Conservation (phyloP, 1,284 basidiomycete genomes). For the Heterobasidion irregulare region DNA sequence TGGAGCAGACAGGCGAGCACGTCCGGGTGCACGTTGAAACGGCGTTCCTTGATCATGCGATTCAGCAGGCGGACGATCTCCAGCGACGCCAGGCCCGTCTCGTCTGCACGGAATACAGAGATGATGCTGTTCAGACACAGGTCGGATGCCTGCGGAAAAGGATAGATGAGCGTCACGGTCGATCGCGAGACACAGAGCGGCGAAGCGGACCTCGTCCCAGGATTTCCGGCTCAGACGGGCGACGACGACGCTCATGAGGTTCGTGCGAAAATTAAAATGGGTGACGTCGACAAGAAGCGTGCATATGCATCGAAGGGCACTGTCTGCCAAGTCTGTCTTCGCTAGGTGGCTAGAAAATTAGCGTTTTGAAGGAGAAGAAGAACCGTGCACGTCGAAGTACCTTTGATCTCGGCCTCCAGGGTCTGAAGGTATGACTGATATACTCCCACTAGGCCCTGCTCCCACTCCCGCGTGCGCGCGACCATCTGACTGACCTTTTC, state of each 20-base stretch:
- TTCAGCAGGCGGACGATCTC: constrained; percentile 89
- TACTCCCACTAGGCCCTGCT: constrained; percentile 86
- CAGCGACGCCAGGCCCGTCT: constrained; percentile 73
- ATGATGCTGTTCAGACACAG: constrained; percentile 78
- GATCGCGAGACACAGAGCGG: constrained; percentile 5
- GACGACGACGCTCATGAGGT: constrained; percentile 87
- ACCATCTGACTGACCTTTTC: constrained; percentile 97
- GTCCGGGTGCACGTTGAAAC: constrained; percentile 85
- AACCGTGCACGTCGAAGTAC: constrained; percentile 31
- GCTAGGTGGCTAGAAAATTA: constrained; percentile 32
- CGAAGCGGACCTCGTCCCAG: constrained; percentile 71
- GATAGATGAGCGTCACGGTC: constrained; percentile 1
- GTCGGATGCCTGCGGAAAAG: constrained; percentile 54
- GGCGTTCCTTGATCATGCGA: constrained; percentile 93
- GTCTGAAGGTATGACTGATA: constrained; percentile 87
- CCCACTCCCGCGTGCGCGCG: constrained; percentile 86
- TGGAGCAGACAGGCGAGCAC: constrained; percentile 83
- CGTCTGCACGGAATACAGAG: constrained; percentile 75
- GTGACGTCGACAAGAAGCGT: constrained; percentile 77
- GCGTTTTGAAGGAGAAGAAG: constrained; percentile 11
- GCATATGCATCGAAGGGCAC: constrained; percentile 82
- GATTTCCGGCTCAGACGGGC: constrained; percentile 77
- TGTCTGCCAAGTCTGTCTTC: constrained; percentile 62
- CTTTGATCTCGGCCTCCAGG: constrained; percentile 84
- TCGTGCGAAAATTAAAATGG: constrained; percentile 96